Evolutionary conservation across 352 stramenopile species (phyloP), one percentile per base, ranked within the genome.

Genomic region (Globisporangium canariense): DNA sequence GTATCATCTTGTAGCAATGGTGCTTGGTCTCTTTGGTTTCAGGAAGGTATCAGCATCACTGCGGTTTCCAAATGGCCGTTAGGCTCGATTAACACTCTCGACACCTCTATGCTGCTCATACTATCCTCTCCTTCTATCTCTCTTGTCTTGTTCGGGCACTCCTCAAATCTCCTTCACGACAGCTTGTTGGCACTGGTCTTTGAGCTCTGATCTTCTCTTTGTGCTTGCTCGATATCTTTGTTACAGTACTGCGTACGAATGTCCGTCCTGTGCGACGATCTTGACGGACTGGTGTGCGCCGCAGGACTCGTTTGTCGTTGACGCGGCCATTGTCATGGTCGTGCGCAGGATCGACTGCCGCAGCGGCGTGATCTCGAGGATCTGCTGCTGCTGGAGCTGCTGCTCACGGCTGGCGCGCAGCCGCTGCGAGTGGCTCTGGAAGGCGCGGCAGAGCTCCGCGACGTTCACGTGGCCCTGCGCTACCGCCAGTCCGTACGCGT

Each of bases 321-420:
- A 61, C 45, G 61, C 60, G 50, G 58, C 68, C 61, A 72, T 71
- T 38, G 63, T 64, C 58, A 41, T 60, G 28, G 57, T 55, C 30
- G n/a, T 28, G 41, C 38, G 16, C 54, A 54, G 20, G 14, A 69
- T 43, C 9, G 38, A 36, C 54, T 49, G 43, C 3, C 53, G 20
- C 62, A 58, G 62, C 5, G 43, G 34, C 22, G 53, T 65, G 59
- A 65, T 43, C 49, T 59, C 49, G 16, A 18, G 34, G 2, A 59
- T 59, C 49, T 58, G 62, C 16, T 62, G 52, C 51, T 40, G 25
- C 49, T 59, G 50, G 11, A 45, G 51, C 50, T 60, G 50, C 36
- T 59, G 60, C 38, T 66, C 60, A 8, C 54, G 62, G 55, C n/a
- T 63, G 20, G 40, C 36, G 4, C n/a, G 16, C 5, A 54, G 47